These are phyloP conservation scores for Albugo laibachii DNA, from an alignment of 352 stramenopile genomes.

Conservation along the genomic window DNA sequence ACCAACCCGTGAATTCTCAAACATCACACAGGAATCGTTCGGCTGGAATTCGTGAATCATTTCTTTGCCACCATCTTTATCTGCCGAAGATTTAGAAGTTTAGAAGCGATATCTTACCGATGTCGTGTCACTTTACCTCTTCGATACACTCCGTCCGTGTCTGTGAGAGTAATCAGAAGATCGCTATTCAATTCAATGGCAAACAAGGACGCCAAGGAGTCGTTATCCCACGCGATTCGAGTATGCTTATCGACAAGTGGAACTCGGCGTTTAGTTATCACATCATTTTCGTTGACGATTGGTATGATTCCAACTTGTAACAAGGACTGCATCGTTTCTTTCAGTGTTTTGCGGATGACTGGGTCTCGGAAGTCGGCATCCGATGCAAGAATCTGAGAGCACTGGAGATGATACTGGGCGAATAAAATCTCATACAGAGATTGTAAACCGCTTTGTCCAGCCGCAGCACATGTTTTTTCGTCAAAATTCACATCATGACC, in stretches of 20 bases:
- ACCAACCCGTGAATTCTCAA: conserved; percentile 31
- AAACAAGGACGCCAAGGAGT: conserved; percentile 63
- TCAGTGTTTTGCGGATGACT: conserved; percentile 37
- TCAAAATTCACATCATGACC: conserved; percentile 29
- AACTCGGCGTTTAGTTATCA: conserved; percentile 44
- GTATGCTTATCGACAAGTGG: conserved; percentile 28
- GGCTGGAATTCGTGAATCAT: conserved; percentile 30
- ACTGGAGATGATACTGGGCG: conserved; percentile 63
- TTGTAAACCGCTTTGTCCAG: conserved; percentile 59
- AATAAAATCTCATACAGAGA: conserved; percentile 78
- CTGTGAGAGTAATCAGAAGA: conserved; percentile 58
- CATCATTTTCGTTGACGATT: conserved; percentile 75
- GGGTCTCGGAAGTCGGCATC: conserved; percentile 59
- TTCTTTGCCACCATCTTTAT: conserved; percentile 12
- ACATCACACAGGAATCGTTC: conserved; percentile 20
- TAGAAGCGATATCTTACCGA: conserved; percentile 3
- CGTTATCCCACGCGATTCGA: conserved; percentile 70
- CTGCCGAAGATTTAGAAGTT: background rate
- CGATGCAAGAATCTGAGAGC: conserved; percentile 59
- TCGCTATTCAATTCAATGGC: conserved; percentile 49
- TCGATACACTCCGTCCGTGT: conserved; percentile 42
- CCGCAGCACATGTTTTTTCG: conserved; percentile 45
- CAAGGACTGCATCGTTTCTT: conserved; percentile 34
- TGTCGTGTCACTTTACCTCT: background rate
- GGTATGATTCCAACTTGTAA: conserved; percentile 70